These are phyloP conservation scores for Candida palmyrensis DNA, from an alignment of 805 yeast species.

Conservation along the genomic window DNA sequence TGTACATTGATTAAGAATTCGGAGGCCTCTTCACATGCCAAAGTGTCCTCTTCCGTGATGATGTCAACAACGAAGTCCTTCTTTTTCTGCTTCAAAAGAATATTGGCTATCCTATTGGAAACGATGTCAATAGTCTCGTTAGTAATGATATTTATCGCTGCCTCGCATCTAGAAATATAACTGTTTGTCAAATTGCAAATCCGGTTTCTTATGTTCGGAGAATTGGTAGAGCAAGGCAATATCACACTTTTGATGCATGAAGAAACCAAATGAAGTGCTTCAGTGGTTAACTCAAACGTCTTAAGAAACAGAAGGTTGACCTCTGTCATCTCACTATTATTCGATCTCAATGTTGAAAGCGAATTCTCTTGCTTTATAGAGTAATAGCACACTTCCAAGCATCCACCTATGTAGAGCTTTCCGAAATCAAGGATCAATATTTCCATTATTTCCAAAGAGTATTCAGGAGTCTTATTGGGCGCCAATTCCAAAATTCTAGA, in stretches of 20 bases:
- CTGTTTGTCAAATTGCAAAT: slow-evolving; percentile 60
- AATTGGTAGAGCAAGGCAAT: slow-evolving; percentile 64
- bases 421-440: slow-evolving; percentile 67
- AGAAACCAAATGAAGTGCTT: slow-evolving; percentile 60
- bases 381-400: slow-evolving; percentile 64
- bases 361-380: slow-evolving; percentile 34
- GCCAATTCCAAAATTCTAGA: slow-evolving; percentile 72
- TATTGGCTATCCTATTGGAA: slow-evolving; percentile 42
- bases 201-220: slow-evolving; percentile 51
- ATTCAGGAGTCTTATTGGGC: slow-evolving; percentile 56
- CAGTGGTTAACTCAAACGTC: slow-evolving; percentile 50
- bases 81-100: slow-evolving; percentile 61
- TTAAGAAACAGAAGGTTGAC: slow-evolving; percentile 45
- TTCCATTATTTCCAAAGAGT: slow-evolving; percentile 63
- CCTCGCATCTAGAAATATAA: slow-evolving; percentile 56
- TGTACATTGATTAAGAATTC: slow-evolving; percentile 44
- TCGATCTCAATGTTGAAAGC: slow-evolving; percentile 7
- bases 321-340: slow-evolving; percentile 6
- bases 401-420: slow-evolving; percentile 66
- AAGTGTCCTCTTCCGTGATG: slow-evolving; percentile 55
- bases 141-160: slow-evolving; percentile 58
- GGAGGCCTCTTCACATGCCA: slow-evolving; percentile 61
- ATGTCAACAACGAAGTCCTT: slow-evolving; percentile 57
- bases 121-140: slow-evolving; percentile 52
- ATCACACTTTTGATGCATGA: slow-evolving; percentile 70